Evolutionary conservation across 805 yeast genomes (phyloP).

Genomic region (Ogataea haglerorum): DNA sequence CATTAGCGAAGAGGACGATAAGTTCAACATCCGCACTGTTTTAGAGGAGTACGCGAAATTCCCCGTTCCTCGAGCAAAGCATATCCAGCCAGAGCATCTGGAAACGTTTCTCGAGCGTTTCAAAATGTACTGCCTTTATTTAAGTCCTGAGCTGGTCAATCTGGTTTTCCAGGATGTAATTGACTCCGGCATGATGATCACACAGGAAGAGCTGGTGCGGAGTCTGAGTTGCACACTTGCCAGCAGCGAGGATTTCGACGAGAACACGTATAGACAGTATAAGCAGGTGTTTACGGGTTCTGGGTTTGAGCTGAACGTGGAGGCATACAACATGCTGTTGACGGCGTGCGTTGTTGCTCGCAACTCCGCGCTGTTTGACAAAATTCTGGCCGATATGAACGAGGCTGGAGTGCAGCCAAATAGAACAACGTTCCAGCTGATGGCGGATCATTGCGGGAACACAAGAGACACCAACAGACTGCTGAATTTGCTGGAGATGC

Average conservation of each 20-base stretch:
- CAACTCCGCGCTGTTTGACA: constrained; percentile 16
- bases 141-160: constrained; percentile 11
- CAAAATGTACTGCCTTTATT: constrained; percentile 9
- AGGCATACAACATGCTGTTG: constrained; percentile 18
- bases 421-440: constrained; percentile 16
- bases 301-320: constrained; percentile 17
- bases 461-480: constrained; percentile 14
- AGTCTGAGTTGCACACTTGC: constrained; percentile 15
- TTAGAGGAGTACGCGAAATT: constrained; percentile 16
- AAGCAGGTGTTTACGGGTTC: constrained; percentile 7
- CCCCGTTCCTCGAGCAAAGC: constrained; percentile 20
- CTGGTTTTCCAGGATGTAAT: constrained; percentile 21
- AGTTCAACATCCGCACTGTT: constrained; percentile 4
- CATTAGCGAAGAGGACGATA: constrained; percentile 6
- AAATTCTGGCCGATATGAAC: constrained; percentile 16
- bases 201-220: constrained; percentile 18
- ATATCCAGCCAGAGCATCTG: constrained; percentile 18
- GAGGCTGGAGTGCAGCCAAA: constrained; percentile 17
- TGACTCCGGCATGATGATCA: constrained; percentile 18
- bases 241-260: constrained; percentile 9
- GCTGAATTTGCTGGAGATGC: constrained; percentile 22
- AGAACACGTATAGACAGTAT: constrained; percentile 12
- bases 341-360: constrained; percentile 15
- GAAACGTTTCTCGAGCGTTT: constrained; percentile 20
- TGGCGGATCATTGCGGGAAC: constrained; percentile 16